Percentiles rank a stretch among this genome's conserved stretches.
phyloP scores from a whole-genome alignment of 140 eudicot species.

The Anethum foeniculum region DNA sequence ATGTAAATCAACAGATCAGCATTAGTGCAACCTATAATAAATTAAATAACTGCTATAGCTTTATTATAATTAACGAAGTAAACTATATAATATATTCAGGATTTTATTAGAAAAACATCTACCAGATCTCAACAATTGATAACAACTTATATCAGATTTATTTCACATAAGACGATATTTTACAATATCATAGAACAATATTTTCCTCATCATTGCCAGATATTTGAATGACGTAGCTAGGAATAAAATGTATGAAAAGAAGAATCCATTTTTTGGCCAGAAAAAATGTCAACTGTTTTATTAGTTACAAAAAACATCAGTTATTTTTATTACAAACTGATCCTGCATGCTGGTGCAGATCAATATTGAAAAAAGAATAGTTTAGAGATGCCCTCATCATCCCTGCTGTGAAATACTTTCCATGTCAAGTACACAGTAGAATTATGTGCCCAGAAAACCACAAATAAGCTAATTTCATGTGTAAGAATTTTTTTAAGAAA shows the following conservation, averaged over 20 bases:
- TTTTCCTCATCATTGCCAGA: not conserved
- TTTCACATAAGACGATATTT: not conserved
- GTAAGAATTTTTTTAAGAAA: not conserved
- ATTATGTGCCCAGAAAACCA: not conserved
- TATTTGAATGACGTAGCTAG: not conserved
- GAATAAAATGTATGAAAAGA: not conserved
- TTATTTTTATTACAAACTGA: not conserved
- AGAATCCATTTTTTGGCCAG: not conserved
- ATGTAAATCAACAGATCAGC: conserved; percentile 20
- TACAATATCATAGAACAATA: not conserved
- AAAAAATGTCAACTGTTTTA: not conserved
- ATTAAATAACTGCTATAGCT: not conserved
- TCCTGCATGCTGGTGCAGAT: not conserved
- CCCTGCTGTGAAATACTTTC: not conserved
- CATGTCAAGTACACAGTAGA: not conserved
- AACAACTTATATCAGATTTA: not conserved
- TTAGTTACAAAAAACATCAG: not conserved
- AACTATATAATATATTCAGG: not conserved
- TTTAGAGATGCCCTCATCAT: not conserved
- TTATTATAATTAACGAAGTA: not conserved
- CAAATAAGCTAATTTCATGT: not conserved
- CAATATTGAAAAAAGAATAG: not conserved
- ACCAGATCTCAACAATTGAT: not conserved
- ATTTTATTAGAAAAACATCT: not conserved
- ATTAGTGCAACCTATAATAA: not conserved